Conservation (phyloP, 1,139 yeast genomes). For the Martiniozyma asiatica region DNA sequence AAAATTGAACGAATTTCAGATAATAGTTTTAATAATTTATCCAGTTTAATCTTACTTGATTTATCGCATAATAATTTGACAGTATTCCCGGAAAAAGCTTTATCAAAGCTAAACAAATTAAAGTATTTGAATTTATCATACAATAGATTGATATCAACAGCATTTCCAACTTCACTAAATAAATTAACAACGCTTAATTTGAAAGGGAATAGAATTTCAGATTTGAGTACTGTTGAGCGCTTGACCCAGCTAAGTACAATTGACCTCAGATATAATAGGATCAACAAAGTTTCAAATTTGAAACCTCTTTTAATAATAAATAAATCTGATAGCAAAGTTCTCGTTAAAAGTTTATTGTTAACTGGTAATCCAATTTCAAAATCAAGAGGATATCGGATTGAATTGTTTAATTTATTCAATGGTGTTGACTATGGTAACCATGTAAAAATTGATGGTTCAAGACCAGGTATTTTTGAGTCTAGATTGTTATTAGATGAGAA, state of each 20-base stretch:
- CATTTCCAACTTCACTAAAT: constrained; percentile 29
- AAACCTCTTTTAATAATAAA: constrained; percentile 26
- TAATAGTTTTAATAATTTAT: constrained; percentile 36
- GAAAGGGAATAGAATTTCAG: constrained; percentile 37
- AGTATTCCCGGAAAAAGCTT: constrained; percentile 37
- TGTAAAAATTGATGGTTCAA: constrained; percentile 46
- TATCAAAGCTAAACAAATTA: constrained; percentile 35
- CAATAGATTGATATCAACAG: constrained; percentile 34
- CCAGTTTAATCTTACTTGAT: constrained; percentile 43
- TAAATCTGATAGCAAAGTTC: constrained; percentile 10
- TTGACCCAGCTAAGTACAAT: constrained; percentile 37
- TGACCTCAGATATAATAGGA: constrained; percentile 43
- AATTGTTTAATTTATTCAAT: constrained; percentile 39
- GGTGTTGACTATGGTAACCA: constrained; percentile 39
- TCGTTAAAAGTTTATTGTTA: constrained; percentile 20
- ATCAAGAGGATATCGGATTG: constrained; percentile 36
- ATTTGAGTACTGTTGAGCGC: constrained; percentile 38
- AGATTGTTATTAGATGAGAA: constrained; percentile 41
- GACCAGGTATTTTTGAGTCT: constrained; percentile 54
- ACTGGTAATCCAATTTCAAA: constrained; percentile 32
- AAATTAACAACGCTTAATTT: constrained; percentile 40
- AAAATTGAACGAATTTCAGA: constrained; percentile 35
- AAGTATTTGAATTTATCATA: constrained; percentile 47
- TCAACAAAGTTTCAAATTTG: constrained; percentile 26
- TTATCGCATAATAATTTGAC: constrained; percentile 42